phyloP scores from a whole-genome alignment of 2,329 filamentous ascomycete species.

The Beauveria medogensis region DNA sequence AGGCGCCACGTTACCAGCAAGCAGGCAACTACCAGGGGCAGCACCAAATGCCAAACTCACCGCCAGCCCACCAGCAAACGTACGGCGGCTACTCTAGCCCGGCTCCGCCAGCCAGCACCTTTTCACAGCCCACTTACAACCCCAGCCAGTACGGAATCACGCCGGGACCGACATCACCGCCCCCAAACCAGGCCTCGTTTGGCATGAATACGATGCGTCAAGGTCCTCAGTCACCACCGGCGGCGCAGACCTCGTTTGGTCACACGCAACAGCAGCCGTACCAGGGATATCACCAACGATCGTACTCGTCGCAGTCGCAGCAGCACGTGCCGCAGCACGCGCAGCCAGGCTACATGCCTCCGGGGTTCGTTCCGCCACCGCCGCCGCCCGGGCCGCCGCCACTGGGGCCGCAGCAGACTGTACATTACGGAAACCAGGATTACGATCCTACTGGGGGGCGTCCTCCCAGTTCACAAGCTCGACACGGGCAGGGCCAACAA shows the following conservation, averaged over 20 bases:
- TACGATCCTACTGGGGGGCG: slow-evolving; percentile 20
- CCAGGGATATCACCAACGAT: slow-evolving; percentile 21
- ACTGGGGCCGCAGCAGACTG: slow-evolving; percentile 53
- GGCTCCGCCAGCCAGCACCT: slow-evolving; percentile 35
- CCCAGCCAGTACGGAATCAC: slow-evolving; percentile 52
- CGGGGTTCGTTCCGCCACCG: slow-evolving; percentile 54
- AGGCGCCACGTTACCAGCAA: slow-evolving; percentile 42
- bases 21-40: slow-evolving; percentile 44
- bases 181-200: slow-evolving; percentile 51
- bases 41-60: slow-evolving; percentile 51
- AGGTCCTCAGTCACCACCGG: slow-evolving; percentile 45
- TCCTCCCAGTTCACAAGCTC: slow-evolving; percentile 25
- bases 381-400: slow-evolving; percentile 56
- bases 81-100: slow-evolving; percentile 35
- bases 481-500: slow-evolving; percentile 24
- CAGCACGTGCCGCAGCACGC: slow-evolving; percentile 32
- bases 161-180: slow-evolving; percentile 51
- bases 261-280: slow-evolving; percentile 25
- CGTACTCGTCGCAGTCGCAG: slow-evolving; percentile 29
- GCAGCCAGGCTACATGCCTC: slow-evolving; percentile 39
- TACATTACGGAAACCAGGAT: slow-evolving; percentile 40
- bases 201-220: slow-evolving; percentile 28
- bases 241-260: slow-evolving; percentile 46
- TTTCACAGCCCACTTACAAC: slow-evolving; percentile 47
- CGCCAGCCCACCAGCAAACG: slow-evolving; percentile 39